Conservation (phyloP, 2,329 filamentous ascomycete species). For the Geosmithia putterillii region DNA sequence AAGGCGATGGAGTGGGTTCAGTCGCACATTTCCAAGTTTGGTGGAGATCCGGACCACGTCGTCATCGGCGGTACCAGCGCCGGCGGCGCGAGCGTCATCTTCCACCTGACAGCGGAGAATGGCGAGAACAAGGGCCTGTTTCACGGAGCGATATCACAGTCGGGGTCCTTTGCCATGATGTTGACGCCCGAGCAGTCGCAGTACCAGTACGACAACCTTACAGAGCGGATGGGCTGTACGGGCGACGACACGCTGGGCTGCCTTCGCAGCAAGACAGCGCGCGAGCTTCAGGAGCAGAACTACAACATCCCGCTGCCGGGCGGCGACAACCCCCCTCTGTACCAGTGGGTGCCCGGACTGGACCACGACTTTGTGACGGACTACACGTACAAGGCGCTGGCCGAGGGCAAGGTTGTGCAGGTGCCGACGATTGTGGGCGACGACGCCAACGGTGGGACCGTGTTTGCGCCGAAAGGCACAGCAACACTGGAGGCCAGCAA, state of each 20-base stretch:
- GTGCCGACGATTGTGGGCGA: slow-evolving; percentile 38
- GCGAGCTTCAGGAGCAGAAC: slow-evolving; percentile 29
- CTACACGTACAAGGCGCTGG: slow-evolving; percentile 34
- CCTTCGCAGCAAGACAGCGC: slow-evolving; percentile 26
- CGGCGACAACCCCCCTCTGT: slow-evolving; percentile 23
- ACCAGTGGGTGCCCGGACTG: slow-evolving; percentile 41
- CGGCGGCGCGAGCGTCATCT: slow-evolving; percentile 51
- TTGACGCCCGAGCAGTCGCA: slow-evolving; percentile 31
- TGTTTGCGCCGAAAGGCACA: slow-evolving; percentile 16
- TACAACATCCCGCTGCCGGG: slow-evolving; percentile 20
- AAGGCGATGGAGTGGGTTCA: slow-evolving; percentile 61
- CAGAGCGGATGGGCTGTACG: slow-evolving; percentile 27
- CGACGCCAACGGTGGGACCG: slow-evolving; percentile 24
- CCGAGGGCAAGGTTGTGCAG: slow-evolving; percentile 34
- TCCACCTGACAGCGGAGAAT: slow-evolving; percentile 47
- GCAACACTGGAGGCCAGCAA: slow-evolving; percentile 19
- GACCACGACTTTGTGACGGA: slow-evolving; percentile 40
- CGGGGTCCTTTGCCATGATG: slow-evolving; percentile 36
- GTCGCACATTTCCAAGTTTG: slow-evolving; percentile 52
- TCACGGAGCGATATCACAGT: slow-evolving; percentile 36
- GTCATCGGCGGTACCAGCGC: slow-evolving; percentile 58
- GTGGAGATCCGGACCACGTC: slow-evolving; percentile 56
- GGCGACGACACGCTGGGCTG: slow-evolving; percentile 28
- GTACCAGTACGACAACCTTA: slow-evolving; percentile 39
- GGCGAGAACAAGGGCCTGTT: slow-evolving; percentile 36